These are phyloP conservation scores for Penicillium sp. DNA, from an alignment of 2,329 filamentous ascomycete species.

Conservation along the genomic window DNA sequence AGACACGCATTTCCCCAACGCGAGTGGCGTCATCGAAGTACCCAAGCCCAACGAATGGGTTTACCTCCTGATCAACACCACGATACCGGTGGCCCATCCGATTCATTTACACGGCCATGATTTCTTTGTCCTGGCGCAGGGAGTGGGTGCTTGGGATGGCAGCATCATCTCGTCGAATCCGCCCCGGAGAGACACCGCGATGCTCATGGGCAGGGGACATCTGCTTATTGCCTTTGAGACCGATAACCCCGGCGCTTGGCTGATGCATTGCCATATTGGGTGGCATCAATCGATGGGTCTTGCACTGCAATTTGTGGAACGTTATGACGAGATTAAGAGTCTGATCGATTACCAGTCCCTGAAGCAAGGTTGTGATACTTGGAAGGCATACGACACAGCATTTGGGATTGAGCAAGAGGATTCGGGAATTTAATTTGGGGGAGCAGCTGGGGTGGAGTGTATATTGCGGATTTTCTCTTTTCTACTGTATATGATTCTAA, in stretches of 20 bases:
- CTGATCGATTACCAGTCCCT: conserved; percentile 4
- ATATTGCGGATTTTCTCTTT: too few species aligned
- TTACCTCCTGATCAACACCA: conserved; percentile 3
- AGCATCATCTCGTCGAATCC: conserved; percentile 34
- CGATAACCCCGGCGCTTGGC: conserved; percentile 46
- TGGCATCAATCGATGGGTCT: conserved; percentile 27
- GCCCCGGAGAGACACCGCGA: conserved; percentile 40
- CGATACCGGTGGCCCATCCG: conserved; percentile 1
- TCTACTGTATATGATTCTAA: too few species aligned
- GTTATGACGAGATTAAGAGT: conserved; percentile 8
- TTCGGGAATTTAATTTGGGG: conserved; percentile 5
- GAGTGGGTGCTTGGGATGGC: conserved; percentile 30
- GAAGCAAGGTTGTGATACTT: conserved; percentile 2
- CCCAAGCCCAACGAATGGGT: conserved; percentile 4
- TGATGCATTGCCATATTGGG: conserved; percentile 45
- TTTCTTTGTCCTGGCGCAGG: conserved; percentile 7
- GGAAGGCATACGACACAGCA: conserved; percentile 5
- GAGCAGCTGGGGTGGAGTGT: not conserved
- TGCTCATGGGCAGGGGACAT: conserved; percentile 39
- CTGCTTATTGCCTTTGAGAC: conserved; percentile 42
- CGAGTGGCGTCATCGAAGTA: conserved; percentile 3
- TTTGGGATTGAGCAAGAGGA: conserved; percentile 5
- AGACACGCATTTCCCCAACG: not conserved
- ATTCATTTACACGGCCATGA: conserved; percentile 13
- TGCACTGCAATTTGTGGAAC: conserved; percentile 27